phyloP scores from a whole-genome alignment of 192 early-diverging fungal genomes.

The Coemansia sp. region DNA sequence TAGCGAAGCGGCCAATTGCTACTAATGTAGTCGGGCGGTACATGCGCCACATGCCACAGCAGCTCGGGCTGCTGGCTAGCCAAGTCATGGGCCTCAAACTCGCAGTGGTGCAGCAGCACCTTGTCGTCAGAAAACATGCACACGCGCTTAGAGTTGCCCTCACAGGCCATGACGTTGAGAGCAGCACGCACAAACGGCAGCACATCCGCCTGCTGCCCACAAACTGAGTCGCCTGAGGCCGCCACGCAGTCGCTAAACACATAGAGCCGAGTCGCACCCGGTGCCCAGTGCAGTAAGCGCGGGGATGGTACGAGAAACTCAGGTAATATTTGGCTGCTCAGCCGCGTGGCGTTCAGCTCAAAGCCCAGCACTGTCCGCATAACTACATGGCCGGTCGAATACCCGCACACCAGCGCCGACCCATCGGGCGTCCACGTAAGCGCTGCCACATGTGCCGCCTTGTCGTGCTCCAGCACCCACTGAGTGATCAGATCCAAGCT shows the following conservation, averaged over 20 bases:
- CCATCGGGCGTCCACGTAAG: conserved; percentile 42
- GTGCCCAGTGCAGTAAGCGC: conserved; percentile 16
- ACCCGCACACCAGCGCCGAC: conserved; percentile 31
- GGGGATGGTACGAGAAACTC: conserved; percentile 2
- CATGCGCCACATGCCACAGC: conserved; percentile 38
- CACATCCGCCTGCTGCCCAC: conserved; percentile 16
- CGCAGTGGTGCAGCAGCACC: conserved; percentile 34
- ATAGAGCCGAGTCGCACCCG: conserved; percentile 16
- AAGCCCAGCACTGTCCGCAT: conserved; percentile 33
- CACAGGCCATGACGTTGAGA: conserved; percentile 13
- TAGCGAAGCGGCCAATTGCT: conserved; percentile 52
- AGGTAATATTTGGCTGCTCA: conserved; percentile 6
- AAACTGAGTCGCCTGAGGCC: background rate
- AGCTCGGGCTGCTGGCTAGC: conserved; percentile 19
- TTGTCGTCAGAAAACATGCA: conserved; percentile 48
- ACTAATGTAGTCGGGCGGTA: conserved; percentile 28
- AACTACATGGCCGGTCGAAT: conserved; percentile 40
- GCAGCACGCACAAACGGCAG: conserved; percentile 44
- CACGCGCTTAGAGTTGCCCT: conserved; percentile 40
- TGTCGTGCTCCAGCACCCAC: conserved; percentile 1
- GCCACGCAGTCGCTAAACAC: conserved; percentile 10
- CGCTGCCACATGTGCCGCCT: conserved; percentile 10
- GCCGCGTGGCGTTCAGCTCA: conserved; percentile 35
- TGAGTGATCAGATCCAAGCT: background rate
- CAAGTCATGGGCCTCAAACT: conserved; percentile 4